Conservation (phyloP, 2,329 filamentous ascomycete species). For the Emmonsiellopsis sp. region DNA sequence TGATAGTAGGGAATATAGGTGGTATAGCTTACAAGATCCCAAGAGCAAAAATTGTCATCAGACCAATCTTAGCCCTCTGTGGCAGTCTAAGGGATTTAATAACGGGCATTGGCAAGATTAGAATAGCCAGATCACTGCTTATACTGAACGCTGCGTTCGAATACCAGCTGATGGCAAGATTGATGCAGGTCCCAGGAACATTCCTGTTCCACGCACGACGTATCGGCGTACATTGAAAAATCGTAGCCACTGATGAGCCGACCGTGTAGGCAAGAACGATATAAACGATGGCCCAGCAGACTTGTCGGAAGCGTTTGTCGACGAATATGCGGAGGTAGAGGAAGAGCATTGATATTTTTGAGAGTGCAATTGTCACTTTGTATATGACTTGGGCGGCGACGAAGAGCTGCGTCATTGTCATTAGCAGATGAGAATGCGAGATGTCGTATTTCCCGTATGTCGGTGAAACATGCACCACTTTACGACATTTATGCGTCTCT, state of each 20-base stretch:
- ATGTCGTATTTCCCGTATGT: neutral
- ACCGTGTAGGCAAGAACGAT: conserved; percentile 39
- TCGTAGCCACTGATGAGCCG: conserved; percentile 36
- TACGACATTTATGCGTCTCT: too few relatives aligned
- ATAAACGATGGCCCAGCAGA: conserved; percentile 33
- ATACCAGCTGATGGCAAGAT: conserved; percentile 40
- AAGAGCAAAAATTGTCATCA: conserved; percentile 32
- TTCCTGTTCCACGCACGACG: conserved; percentile 38
- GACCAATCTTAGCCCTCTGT: conserved; percentile 39
- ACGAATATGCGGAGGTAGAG: conserved; percentile 48
- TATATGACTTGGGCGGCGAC: conserved; percentile 45
- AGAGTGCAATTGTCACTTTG: conserved; percentile 45
- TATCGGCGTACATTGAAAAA: conserved; percentile 44
- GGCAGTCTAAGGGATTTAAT: conserved; percentile 21
- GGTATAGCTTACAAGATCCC: conserved; percentile 23
- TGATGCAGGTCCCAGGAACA: conserved; percentile 36
- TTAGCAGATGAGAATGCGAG: neutral
- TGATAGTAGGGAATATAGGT: neutral
- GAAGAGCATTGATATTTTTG: conserved; percentile 44
- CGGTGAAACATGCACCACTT: too few relatives aligned
- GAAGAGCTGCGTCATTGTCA: conserved; percentile 33
- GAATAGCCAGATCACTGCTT: conserved; percentile 24
- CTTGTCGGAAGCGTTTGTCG: conserved; percentile 33
- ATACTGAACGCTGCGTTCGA: conserved; percentile 35
- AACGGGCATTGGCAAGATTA: conserved; percentile 24